Conservation (phyloP, 106 monocot species). For the Iris macrosiphon region DNA sequence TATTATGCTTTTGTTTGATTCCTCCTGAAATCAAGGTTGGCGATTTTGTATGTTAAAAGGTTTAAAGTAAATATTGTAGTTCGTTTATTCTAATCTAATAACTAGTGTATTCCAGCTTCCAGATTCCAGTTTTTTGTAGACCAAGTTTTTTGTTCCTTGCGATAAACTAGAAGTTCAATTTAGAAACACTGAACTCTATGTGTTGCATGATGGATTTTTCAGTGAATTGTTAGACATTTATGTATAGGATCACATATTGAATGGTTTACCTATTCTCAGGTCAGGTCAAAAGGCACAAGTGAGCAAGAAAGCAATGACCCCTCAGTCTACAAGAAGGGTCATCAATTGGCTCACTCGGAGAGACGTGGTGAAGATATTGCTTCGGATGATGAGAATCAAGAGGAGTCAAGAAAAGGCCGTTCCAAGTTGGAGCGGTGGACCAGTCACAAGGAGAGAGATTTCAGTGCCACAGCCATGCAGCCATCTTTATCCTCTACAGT, state of each 20-base stretch:
- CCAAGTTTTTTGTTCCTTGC: too few relatives aligned
- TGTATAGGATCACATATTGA: neutral
- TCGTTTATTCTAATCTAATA: too few relatives aligned
- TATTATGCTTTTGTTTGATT: too few relatives aligned
- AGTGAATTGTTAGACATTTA: too few relatives aligned
- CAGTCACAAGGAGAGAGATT: conserved; percentile 83
- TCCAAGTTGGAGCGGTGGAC: conserved; percentile 96
- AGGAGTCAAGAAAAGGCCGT: conserved; percentile 54
- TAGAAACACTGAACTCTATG: too few relatives aligned
- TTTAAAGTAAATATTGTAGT: too few relatives aligned
- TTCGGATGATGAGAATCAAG: conserved; percentile 42
- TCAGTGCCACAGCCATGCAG: conserved; percentile 5
- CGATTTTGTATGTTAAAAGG: too few relatives aligned
- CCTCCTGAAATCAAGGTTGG: too few relatives aligned
- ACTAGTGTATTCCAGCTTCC: too few relatives aligned
- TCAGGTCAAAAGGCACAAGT: conserved; percentile 15
- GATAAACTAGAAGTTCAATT: too few relatives aligned
- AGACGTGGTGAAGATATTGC: conserved; percentile 26
- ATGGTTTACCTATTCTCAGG: conserved; percentile 19
- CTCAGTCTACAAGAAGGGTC: conserved; percentile 12
- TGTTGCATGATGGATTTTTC: too few relatives aligned
- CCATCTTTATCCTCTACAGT: conserved; percentile 14
- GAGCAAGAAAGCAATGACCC: conserved; percentile 24
- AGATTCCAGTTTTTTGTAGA: too few relatives aligned
- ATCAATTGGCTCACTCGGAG: neutral